Conservation (phyloP, 345 rosid species). For the Euphorbia pulcherrima region DNA sequence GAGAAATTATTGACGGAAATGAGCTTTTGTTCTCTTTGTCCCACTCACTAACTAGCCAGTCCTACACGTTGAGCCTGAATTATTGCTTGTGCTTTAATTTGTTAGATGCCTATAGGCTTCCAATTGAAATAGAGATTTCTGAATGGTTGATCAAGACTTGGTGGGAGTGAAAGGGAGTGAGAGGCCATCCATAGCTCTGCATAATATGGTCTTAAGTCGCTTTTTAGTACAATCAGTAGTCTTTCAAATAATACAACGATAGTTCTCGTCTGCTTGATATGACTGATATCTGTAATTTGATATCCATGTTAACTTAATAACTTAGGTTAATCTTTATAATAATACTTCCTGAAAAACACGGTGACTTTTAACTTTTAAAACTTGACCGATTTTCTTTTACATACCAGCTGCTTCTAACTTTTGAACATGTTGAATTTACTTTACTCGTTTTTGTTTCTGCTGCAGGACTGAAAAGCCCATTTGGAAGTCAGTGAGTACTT, state of each 20-base stretch:
- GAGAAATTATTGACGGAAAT: neutral
- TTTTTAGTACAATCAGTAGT: neutral
- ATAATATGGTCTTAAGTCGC: neutral
- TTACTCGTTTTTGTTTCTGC: conserved; percentile 21
- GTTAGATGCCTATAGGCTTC: neutral
- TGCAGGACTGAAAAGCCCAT: conserved; percentile 78
- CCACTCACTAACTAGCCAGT: neutral
- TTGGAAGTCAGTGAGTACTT: conserved; percentile 78
- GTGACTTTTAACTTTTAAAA: neutral
- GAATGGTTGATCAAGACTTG: neutral
- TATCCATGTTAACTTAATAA: neutral
- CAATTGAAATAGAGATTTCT: neutral
- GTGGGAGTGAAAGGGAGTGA: neutral
- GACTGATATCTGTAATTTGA: neutral
- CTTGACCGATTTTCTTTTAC: neutral
- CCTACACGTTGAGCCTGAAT: neutral
- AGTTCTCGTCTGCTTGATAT: neutral
- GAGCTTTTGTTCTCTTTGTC: neutral
- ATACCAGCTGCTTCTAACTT: neutral
- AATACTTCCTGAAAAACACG: neutral
- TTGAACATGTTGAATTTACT: neutral
- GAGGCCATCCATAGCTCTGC: neutral
- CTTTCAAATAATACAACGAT: neutral
- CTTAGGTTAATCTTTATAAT: neutral
- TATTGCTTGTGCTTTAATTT: neutral